Base-by-base conservation (phyloP, 768 basidiomycete genomes). In the Tulasnella sp. region DNA sequence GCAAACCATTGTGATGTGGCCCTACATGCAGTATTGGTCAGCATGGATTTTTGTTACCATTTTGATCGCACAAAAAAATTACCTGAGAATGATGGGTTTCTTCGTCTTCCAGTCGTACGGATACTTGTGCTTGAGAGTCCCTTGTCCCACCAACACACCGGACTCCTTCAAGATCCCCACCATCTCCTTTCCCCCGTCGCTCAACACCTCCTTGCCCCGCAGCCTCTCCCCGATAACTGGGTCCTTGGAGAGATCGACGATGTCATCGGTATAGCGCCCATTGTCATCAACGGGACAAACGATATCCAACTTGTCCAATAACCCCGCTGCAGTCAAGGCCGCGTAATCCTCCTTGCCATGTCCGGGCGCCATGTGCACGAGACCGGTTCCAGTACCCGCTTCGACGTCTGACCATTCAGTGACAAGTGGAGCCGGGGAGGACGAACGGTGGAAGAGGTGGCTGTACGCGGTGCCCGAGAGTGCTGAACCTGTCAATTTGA, bases 1-100 rank as follows among this genome's bases (percentile, higher is more conserved):
- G 96, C 95, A 81, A 99, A 99, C 97, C 97, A 99, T 79, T 99
- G 97, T 0, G 93, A 94, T 1, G 96, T 98, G 0, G 96, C 93
- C 19, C 94, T 94, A 78, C 7, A 71, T 38, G 5, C 22, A 45
- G 25, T 19, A 38, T 17, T 40, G 40, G 19, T 36, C 49, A 54
- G n/a, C 7, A 54, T 31, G 49, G 2, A 17, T 2, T 17, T 45
- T 36, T 29, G 36, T 19, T 12, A n/a, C 17, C 52, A 45, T 22
- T 31, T 19, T 34, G n/a, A n/a, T 19, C 40, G 34, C 36, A 11
- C 8, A 17, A 49, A 42, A 49, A 42, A 82, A 90, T 78, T 80
- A 96, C 93, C 91, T 91, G 78, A 94, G 88, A 79, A 99, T 96
- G 80, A 98, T 90, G 0, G 97, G 96, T 80, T 94, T 85, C 79